Evolutionary conservation across 495 filamentous ascomycete genomes (phyloP), one percentile per base, ranked within the genome.

Genomic region (Cercophora newfieldiana): DNA sequence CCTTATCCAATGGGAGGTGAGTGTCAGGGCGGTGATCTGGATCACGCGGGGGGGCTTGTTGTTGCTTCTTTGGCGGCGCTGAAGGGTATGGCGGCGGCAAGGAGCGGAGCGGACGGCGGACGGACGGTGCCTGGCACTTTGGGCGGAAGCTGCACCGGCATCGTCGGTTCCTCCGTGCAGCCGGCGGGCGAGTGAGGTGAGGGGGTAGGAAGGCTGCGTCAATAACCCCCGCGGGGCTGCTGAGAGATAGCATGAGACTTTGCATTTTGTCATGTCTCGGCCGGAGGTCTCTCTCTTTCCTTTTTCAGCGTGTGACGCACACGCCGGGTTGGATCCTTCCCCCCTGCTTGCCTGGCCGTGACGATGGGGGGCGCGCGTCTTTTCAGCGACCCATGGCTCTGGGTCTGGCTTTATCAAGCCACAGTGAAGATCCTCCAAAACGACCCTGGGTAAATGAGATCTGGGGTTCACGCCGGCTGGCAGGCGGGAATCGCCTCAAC

Each of bases 381-480:
- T 30, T 55, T 60, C 54, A 25, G 50, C 50, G 64, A 66, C 61
- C 64, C 64, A 61, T 66, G 57, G 64, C 61, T 61, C 57, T 61
- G 64, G 64, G 50, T 56, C 48, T 61, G 18, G 64, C 30, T 29
- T 61, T 30, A 16, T 21, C 58, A 60, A 60, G 58, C 58, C 58
- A 47, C 30, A 18, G 10, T 30, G 50, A 51, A 44, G 64, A 66
- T 66, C 64, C 25, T 18, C 29, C 33, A 48, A 47, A n/a, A n/a
- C n/a, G n/a, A n/a, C n/a, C n/a, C n/a, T n/a, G n/a, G n/a, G n/a
- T 29, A 22, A 26, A 26, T 18, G 25, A 58, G 63, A 54, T 28
- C 31, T n/a, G 54, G 12, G 55, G 21, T 28, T 25, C 16, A 16
- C 18, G 51, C 51, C 22, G 55, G 19, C 8, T 28, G 26, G 50